These are phyloP conservation scores for Flueggea neowawraea DNA, from an alignment of 441 rosid genomes.

Conservation along the genomic window DNA sequence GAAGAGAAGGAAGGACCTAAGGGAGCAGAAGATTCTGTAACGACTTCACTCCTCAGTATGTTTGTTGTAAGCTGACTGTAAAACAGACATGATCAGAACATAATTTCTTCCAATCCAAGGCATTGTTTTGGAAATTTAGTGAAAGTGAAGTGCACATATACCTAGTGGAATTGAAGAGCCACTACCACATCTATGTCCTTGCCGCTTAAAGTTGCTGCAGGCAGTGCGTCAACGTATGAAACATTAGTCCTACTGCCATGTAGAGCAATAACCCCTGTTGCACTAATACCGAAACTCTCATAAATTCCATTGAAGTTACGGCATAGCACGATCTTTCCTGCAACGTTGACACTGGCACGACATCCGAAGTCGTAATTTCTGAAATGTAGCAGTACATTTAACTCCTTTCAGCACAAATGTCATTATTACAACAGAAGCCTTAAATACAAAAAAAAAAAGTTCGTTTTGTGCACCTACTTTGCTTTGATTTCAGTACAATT, in stretches of 20 bases:
- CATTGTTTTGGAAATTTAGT: background rate
- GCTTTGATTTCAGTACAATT: conserved; percentile 24
- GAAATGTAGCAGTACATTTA: background rate
- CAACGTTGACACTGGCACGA: conserved; percentile 18
- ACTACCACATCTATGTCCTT: conserved; percentile 37
- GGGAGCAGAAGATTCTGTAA: background rate
- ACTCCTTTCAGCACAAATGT: background rate
- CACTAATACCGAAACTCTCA: conserved; percentile 11
- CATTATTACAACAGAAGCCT: background rate
- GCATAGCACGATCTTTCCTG: conserved; percentile 41
- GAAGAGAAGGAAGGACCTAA: conserved; percentile 1
- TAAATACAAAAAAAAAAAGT: background rate
- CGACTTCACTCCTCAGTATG: conserved; percentile 30
- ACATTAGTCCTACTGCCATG: conserved; percentile 19
- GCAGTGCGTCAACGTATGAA: conserved; percentile 33
- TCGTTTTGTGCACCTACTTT: conserved; percentile 24
- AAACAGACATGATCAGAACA: background rate
- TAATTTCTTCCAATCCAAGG: background rate
- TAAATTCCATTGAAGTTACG: background rate
- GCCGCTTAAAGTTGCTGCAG: conserved; percentile 32
- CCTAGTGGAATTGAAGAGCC: conserved; percentile 52
- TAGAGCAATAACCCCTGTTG: conserved; percentile 10
- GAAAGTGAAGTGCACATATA: conserved; percentile 15
- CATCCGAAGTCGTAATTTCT: conserved; percentile 21
- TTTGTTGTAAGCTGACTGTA: conserved; percentile 55